Percentiles rank a stretch among this genome's conserved stretches.
Conservation (phyloP, 805 yeast species). For the Pichia heedii region DNA sequence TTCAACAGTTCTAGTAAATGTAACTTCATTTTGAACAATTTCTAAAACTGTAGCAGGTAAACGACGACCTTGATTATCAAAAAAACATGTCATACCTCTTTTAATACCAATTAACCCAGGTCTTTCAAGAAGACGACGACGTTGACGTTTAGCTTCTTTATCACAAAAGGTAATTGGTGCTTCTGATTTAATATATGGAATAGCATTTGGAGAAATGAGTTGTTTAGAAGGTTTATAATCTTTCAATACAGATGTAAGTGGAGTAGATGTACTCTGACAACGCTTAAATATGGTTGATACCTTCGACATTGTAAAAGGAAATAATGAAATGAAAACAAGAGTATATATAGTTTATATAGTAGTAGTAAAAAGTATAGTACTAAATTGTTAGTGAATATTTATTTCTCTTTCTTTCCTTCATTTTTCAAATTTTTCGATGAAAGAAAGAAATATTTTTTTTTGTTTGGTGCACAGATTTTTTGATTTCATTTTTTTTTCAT, state of each 20-base stretch:
- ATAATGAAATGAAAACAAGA: too few relatives aligned
- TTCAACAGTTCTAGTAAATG: slow-evolving; percentile 58
- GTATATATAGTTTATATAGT: too few relatives aligned
- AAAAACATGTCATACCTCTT: slow-evolving; percentile 86
- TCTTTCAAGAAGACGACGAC: slow-evolving; percentile 67
- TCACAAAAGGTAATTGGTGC: slow-evolving; percentile 55
- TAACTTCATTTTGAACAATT: slow-evolving; percentile 81
- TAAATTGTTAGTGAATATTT: too few relatives aligned
- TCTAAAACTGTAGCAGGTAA: slow-evolving; percentile 83
- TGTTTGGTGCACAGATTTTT: too few relatives aligned
- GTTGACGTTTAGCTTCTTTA: slow-evolving; percentile 55
- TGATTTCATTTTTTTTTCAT: too few relatives aligned
- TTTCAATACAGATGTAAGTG: neutral
- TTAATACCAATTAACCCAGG: slow-evolving; percentile 82
- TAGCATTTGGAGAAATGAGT: slow-evolving; percentile 38
- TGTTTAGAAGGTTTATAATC: slow-evolving; percentile 10
- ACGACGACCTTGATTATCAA: slow-evolving; percentile 56
- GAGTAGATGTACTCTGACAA: slow-evolving; percentile 5
- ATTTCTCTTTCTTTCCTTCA: too few relatives aligned
- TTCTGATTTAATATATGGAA: slow-evolving; percentile 38
- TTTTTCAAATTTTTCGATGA: too few relatives aligned
- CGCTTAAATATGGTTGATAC: neutral
- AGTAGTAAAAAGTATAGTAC: too few relatives aligned
- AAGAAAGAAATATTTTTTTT: too few relatives aligned
- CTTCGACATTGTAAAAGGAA: too few relatives aligned